Percentiles rank a stretch among this genome's conserved stretches.
These are phyloP conservation scores for Arctium lappa DNA, from an alignment of 129 eudicot genomes.

Conservation along the genomic window DNA sequence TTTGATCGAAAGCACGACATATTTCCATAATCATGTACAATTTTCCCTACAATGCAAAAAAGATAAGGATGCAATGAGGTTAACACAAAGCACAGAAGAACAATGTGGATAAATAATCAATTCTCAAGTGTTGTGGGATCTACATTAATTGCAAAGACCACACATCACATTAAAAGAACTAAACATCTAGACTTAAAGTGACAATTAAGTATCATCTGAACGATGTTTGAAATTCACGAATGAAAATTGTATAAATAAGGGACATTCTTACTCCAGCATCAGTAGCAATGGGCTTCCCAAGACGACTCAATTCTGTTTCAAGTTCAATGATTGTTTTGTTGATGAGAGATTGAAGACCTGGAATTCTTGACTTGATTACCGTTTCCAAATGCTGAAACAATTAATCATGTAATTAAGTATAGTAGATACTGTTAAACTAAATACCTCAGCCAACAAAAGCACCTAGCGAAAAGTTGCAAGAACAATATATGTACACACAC, in stretches of 20 bases:
- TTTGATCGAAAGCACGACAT: slow-evolving; percentile 84
- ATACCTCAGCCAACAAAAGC: neutral
- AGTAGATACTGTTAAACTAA: slow-evolving; percentile 3
- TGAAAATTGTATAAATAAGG: neutral
- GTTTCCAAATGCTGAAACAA: slow-evolving; percentile 82
- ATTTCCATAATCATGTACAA: slow-evolving; percentile 90
- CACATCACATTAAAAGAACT: neutral
- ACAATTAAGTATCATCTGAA: neutral
- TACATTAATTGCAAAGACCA: neutral
- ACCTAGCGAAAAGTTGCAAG: neutral
- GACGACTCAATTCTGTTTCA: slow-evolving; percentile 91
- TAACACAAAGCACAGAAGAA: slow-evolving; percentile 1
- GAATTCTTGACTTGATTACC: slow-evolving; percentile 92
- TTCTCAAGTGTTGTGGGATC: neutral
- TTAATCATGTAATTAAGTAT: neutral
- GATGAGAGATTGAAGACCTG: slow-evolving; percentile 96
- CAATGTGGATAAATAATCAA: neutral
- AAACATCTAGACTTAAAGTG: neutral
- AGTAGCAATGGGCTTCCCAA: slow-evolving; percentile 89
- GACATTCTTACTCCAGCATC: slow-evolving; percentile 86
- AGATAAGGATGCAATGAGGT: neutral
- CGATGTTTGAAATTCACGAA: neutral
- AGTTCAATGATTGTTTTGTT: slow-evolving; percentile 85
- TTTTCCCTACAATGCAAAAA: slow-evolving; percentile 66
- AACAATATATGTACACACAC: neutral